Conservation (phyloP, 805 yeast species). For the Ogataea chonburiensis region DNA sequence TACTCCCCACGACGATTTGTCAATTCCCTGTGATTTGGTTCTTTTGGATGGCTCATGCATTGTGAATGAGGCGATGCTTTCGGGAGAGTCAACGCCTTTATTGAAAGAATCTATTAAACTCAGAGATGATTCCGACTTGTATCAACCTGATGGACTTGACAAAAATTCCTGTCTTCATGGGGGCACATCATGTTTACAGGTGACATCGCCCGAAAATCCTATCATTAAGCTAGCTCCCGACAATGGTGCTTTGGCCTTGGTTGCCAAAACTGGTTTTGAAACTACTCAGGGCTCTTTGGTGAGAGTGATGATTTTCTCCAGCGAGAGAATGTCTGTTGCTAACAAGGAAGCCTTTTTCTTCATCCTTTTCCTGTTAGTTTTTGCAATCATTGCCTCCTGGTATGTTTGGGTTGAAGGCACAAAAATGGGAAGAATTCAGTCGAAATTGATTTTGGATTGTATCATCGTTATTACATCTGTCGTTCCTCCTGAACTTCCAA, state of each 20-base stretch:
- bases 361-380: constrained; percentile 81
- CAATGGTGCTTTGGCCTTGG: constrained; percentile 86
- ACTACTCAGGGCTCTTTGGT: constrained; percentile 97
- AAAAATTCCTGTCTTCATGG: constrained; percentile 88
- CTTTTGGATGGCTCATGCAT: constrained; percentile 88
- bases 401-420: constrained; percentile 99
- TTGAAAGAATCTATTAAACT: constrained; percentile 86
- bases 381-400: constrained; percentile 95
- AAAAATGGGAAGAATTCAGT: constrained; percentile 90
- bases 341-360: constrained; percentile 92
- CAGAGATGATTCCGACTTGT: constrained; percentile 67
- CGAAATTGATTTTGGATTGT: constrained; percentile 92
- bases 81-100: constrained; percentile 97
- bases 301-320: constrained; percentile 94
- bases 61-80: constrained; percentile 97
- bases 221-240: constrained; percentile 71
- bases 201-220: constrained; percentile 62
- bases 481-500: constrained; percentile 98
- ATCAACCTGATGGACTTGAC: constrained; percentile 81
- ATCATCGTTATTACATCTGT: constrained; percentile 94
- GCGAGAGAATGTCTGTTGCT: constrained; percentile 95
- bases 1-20: constrained; percentile 80
- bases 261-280: constrained; percentile 94
- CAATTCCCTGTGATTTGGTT: constrained; percentile 90
- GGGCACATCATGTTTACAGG: constrained; percentile 95